Conservation (phyloP, 805 yeast genomes). For the Monosporozyma yasuniensis region DNA sequence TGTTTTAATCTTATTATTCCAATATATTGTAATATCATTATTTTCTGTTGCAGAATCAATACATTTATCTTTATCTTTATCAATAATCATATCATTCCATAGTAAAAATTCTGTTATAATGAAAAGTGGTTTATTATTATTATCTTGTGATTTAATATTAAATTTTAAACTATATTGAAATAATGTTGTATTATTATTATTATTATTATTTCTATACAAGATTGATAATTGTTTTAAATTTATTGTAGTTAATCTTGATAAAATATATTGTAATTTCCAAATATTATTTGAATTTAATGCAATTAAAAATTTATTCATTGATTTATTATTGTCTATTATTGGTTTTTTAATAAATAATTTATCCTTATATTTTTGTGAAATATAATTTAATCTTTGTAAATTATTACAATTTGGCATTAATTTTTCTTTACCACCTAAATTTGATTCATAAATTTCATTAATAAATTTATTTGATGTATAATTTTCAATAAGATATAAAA, state of each 20-base stretch:
- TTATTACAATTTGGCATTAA: slow-evolving; percentile 32
- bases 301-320: slow-evolving; percentile 37
- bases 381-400: slow-evolving; percentile 47
- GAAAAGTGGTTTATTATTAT: slow-evolving; percentile 31
- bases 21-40: slow-evolving; percentile 42
- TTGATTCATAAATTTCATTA: slow-evolving; percentile 55
- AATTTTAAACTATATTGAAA: slow-evolving; percentile 46
- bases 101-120: slow-evolving; percentile 48
- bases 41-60: slow-evolving; percentile 29
- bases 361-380: slow-evolving; percentile 54
- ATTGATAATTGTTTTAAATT: neutral
- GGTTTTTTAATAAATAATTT: slow-evolving; percentile 33
- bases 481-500: slow-evolving; percentile 43
- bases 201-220: neutral
- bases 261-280: slow-evolving; percentile 4
- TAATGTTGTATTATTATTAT: slow-evolving; percentile 12
- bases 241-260: neutral
- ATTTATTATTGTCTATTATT: slow-evolving; percentile 21
- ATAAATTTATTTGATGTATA: slow-evolving; percentile 46
- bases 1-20: slow-evolving; percentile 38
- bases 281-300: slow-evolving; percentile 44
- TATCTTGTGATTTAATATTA: slow-evolving; percentile 29
- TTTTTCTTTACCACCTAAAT: slow-evolving; percentile 13
- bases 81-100: slow-evolving; percentile 47
- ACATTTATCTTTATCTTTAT: slow-evolving; percentile 28